A percentile compares a stretch with the other conserved stretches of the same genome.
Conservation (phyloP, 2,329 filamentous ascomycete genomes). For the Grosmannia serpens region DNA sequence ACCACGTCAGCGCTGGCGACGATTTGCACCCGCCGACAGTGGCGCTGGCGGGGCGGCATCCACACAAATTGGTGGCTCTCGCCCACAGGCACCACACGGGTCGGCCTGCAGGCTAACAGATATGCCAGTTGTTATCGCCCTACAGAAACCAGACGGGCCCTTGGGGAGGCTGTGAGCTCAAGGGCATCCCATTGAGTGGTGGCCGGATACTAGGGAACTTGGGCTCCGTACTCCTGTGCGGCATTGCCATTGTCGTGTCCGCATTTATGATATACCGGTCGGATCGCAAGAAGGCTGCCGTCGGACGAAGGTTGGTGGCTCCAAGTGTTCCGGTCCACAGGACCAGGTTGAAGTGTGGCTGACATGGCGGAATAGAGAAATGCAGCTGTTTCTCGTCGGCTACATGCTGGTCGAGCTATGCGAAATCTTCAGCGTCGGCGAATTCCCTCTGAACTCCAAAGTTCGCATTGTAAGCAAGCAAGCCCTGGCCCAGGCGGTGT, state of each 20-base stretch:
- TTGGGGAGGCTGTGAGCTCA: slow-evolving; percentile 62
- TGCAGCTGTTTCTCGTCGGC: slow-evolving; percentile 82
- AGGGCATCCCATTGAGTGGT: slow-evolving; percentile 60
- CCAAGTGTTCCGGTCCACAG: not conserved
- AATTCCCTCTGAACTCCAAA: slow-evolving; percentile 61
- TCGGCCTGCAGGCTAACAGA: not conserved
- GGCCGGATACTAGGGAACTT: slow-evolving; percentile 66
- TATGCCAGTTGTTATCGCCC: slow-evolving; percentile 49
- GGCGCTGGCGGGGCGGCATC: not conserved
- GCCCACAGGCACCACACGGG: not conserved
- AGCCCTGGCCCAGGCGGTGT: not conserved
- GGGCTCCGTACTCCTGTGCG: slow-evolving; percentile 80
- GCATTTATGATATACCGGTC: slow-evolving; percentile 64
- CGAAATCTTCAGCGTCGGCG: slow-evolving; percentile 92
- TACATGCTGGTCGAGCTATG: slow-evolving; percentile 86
- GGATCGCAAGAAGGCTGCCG: slow-evolving; percentile 83
- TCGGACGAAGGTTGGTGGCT: slow-evolving; percentile 66
- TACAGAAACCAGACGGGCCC: slow-evolving; percentile 45
- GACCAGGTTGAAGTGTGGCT: not conserved
- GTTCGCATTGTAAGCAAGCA: slow-evolving; percentile 55
- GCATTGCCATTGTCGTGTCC: slow-evolving; percentile 59
- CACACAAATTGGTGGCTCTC: not conserved
- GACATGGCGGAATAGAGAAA: slow-evolving; percentile 55
- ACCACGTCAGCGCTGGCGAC: too few species aligned
- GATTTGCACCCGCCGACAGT: not conserved